Evolutionary conservation across 2,329 filamentous ascomycete genomes (phyloP), one percentile per base, ranked within the genome.

Genomic region (Lasiodiplodia hormozganensis): DNA sequence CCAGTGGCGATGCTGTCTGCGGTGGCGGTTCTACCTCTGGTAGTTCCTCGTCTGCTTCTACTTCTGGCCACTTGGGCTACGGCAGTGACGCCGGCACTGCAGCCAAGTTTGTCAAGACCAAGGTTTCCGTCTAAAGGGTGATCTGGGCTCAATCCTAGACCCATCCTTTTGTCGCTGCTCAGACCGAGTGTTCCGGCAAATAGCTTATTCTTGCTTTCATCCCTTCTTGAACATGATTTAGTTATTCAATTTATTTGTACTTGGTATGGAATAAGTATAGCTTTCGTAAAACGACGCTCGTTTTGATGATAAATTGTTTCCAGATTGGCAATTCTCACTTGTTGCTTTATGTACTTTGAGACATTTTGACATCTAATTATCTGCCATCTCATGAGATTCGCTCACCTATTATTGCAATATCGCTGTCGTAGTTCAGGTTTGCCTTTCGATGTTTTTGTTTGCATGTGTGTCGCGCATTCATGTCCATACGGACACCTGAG

Each of bases 1-100:
- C 71, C 28, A 74, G 38, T 2, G 62, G 36, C 21, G 53, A 43
- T 23, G 31, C 21, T 6, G 31, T 60, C 51, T 75, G 77, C 65
- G 65, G 67, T 2, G 72, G 76, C 31, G 76, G 76, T 40, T 75
- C 74, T 6, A 70, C 70, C 34, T 28, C 40, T 14, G 53, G 43
- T 4, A 54, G 65, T 2, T 11, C 52, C 36, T 21, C 25, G 11
- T 57, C 65, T 8, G 43, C 43, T 14, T 73, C 73, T 10, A 72
- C 71, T 57, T 75, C 75, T 5, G 72, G 73, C 25, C 76, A 77
- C 70, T 49, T 75, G 11, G 75, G 74, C 69, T 77, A 77, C 49
- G 75, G 76, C 12, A 73, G 69, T 36, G 71, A 71, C 49, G 76
- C 73, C 7, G 72, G 74, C 23, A 70, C 72, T 10, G 75, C 76